Conservation (phyloP, 1,139 yeast species). For the Protomyces pachydermus region DNA sequence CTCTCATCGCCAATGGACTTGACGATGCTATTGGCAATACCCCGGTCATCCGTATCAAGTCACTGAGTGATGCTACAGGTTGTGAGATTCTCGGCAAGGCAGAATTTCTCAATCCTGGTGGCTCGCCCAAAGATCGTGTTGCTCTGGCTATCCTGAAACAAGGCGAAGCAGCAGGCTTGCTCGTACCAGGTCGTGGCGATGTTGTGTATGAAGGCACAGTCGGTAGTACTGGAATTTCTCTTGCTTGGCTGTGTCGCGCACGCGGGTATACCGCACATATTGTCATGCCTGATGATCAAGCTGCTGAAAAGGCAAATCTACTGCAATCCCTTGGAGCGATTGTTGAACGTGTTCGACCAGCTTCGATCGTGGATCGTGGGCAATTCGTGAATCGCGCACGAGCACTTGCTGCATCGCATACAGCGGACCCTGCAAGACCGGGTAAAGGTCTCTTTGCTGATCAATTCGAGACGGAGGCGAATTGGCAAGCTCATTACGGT, state of each 20-base stretch:
- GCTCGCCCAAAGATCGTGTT: conserved; percentile 91
- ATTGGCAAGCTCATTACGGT: conserved; percentile 76
- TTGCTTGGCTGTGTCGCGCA: conserved; percentile 82
- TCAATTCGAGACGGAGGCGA: conserved; percentile 88
- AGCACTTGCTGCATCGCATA: conserved; percentile 54
- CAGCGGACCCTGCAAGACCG: conserved; percentile 40
- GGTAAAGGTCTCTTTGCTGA: conserved; percentile 75
- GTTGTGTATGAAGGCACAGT: conserved; percentile 42
- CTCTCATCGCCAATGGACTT: conserved; percentile 40
- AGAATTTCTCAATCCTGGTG: conserved; percentile 86
- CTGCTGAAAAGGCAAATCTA: conserved; percentile 70
- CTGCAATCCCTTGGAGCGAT: conserved; percentile 72
- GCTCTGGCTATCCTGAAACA: conserved; percentile 75
- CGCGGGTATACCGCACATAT: conserved; percentile 86
- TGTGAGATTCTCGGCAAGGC: conserved; percentile 81
- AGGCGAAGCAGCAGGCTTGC: conserved; percentile 39
- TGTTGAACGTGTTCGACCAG: conserved; percentile 87
- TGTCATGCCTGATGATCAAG: conserved; percentile 92
- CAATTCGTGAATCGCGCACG: conserved; percentile 91
- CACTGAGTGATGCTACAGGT: conserved; percentile 70
- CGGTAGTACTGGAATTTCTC: conserved; percentile 71
- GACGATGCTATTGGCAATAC: conserved; percentile 81
- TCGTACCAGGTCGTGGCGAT: conserved; percentile 20
- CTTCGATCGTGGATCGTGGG: conserved; percentile 86
- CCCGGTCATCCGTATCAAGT: conserved; percentile 70